phyloP scores from a whole-genome alignment of 2,329 filamentous ascomycete species.

The Teratosphaeria nubilosa region DNA sequence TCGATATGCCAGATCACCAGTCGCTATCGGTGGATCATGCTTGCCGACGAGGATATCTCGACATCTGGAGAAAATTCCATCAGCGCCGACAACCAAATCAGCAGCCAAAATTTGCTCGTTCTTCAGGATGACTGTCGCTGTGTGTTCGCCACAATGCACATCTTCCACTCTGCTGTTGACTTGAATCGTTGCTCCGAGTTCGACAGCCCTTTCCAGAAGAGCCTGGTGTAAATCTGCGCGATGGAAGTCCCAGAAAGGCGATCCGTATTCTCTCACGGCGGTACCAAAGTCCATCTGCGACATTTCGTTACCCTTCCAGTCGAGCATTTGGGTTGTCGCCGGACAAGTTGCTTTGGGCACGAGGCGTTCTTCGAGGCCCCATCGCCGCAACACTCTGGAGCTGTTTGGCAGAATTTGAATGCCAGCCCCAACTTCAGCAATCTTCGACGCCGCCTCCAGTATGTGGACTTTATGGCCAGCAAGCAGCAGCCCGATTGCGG shows the following conservation, averaged over 20 bases:
- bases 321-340: background rate
- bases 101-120: background rate
- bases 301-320: background rate
- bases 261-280: background rate
- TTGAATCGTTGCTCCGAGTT: background rate
- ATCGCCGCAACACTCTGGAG: background rate
- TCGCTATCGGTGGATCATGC: slow-evolving; percentile 38
- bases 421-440: background rate
- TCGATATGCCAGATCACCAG: slow-evolving; percentile 44
- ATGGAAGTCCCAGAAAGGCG: background rate
- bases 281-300: background rate
- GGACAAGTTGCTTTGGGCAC: background rate
- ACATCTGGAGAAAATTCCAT: background rate
- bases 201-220: background rate
- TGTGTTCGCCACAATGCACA: background rate
- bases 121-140: background rate
- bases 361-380: background rate
- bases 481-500: background rate
- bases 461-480: background rate
- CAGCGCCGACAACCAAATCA: background rate
- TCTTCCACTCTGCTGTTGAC: background rate
- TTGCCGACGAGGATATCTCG: slow-evolving; percentile 34
- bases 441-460: background rate
- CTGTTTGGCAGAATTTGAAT: background rate
- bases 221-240: background rate